A percentile compares a stretch with the other conserved stretches of the same genome.
Evolutionary conservation across 192 early-diverging fungal genomes (phyloP).

Genomic region (Coemansia sp.): DNA sequence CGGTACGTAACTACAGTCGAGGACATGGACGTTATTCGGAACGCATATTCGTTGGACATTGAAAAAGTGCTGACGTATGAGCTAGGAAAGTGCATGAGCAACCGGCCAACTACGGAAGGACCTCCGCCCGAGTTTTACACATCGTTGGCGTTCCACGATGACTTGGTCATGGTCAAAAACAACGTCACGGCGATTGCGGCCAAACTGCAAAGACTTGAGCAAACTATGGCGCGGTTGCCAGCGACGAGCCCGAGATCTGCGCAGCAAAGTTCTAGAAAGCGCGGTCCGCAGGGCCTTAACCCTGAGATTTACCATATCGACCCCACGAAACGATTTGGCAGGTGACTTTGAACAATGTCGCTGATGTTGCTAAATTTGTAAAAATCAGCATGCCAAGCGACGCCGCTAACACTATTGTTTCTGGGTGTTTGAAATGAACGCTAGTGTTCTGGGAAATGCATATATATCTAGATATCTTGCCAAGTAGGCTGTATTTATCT

Average conservation of each 20-base stretch:
- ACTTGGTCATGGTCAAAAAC: constrained; percentile 31
- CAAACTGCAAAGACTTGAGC: constrained; percentile 38
- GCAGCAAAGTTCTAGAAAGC: constrained; percentile 19
- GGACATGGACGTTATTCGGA: constrained; percentile 35
- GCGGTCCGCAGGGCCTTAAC: constrained; percentile 23
- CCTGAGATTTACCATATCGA: constrained; percentile 37
- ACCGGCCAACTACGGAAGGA: background rate
- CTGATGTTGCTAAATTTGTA: constrained; percentile 1
- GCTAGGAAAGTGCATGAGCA: constrained; percentile 39
- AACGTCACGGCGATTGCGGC: constrained; percentile 46
- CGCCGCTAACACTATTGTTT: background rate
- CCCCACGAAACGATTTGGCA: constrained; percentile 29
- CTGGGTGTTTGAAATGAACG: background rate
- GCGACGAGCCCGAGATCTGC: constrained; percentile 30
- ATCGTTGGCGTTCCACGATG: constrained; percentile 31
- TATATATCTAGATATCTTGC: background rate
- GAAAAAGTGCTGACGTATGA: constrained; percentile 42
- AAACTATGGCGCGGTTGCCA: constrained; percentile 15
- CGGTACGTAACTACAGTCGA: constrained; percentile 34
- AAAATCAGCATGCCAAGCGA: constrained; percentile 16
- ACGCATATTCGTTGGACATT: constrained; percentile 40
- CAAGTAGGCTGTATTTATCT: background rate
- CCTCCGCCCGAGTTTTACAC: constrained; percentile 47
- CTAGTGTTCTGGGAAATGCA: background rate
- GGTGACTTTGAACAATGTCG: background rate